Conservation (phyloP, 441 rosid genomes). For the Hura crepitans region DNA sequence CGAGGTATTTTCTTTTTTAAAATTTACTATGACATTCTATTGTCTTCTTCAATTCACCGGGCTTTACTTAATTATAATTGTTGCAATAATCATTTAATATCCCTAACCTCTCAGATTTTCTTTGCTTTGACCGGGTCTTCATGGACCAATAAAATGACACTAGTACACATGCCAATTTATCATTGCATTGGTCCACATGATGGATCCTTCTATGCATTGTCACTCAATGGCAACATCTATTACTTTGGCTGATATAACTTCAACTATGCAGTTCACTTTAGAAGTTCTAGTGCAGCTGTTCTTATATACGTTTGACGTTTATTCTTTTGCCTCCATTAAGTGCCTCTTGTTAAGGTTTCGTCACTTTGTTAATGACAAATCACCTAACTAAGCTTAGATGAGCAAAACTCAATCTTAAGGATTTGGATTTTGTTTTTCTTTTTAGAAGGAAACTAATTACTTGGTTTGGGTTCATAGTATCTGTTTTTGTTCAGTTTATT, state of each 20-base stretch:
- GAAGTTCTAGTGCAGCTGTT: neutral
- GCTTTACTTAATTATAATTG: neutral
- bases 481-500: neutral
- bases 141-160: too few species aligned
- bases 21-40: neutral
- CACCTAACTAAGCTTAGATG: too few species aligned
- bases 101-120: neutral
- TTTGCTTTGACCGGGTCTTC: too few species aligned
- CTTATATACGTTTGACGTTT: too few species aligned
- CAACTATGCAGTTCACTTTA: neutral
- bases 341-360: neutral
- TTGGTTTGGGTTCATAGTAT: neutral
- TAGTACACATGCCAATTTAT: too few species aligned
- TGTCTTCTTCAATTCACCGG: neutral
- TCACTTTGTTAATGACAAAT: neutral
- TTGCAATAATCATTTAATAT: neutral
- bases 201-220: too few species aligned
- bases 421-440: neutral
- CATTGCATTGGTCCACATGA: too few species aligned
- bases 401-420: neutral
- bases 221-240: neutral
- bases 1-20: constrained; percentile 49
- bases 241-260: neutral
- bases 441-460: neutral
- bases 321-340: neutral